Conservation (phyloP, 257 asterid genomes). For the Lantana camara region DNA sequence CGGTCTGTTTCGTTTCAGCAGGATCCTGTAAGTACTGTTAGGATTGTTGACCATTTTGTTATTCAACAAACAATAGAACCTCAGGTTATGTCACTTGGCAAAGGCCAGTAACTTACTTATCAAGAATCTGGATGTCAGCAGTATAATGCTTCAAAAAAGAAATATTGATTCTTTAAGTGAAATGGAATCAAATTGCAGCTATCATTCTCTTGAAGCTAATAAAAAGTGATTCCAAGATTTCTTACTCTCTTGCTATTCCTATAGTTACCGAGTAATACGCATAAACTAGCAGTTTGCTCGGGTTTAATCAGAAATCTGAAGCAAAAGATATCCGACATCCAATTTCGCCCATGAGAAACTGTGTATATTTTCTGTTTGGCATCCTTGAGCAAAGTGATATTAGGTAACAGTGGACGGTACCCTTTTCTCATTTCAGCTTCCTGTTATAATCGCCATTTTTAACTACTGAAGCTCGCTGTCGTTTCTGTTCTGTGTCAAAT, state of each 20-base stretch:
- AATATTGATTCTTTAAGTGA: too few species aligned
- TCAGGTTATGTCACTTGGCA: constrained; percentile 29
- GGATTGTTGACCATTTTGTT: constrained; percentile 56
- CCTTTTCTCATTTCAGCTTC: background rate
- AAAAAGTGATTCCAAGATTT: background rate
- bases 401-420: background rate
- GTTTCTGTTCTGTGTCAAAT: too few species aligned
- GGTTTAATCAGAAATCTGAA: background rate
- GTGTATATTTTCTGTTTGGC: background rate
- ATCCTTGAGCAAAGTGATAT: background rate
- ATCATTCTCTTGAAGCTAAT: too few species aligned
- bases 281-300: background rate
- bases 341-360: background rate
- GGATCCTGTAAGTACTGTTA: constrained; percentile 60
- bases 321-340: background rate
- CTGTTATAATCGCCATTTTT: background rate
- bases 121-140: too few species aligned
- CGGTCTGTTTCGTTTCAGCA: constrained; percentile 49
- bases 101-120: constrained; percentile 28
- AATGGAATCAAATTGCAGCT: too few species aligned
- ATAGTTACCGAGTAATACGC: background rate
- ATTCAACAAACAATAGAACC: constrained; percentile 39
- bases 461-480: too few species aligned
- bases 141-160: too few species aligned
- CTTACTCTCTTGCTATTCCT: background rate